Percentiles rank a stretch among this genome's conserved stretches.
Conservation (phyloP, 345 rosid genomes). For the Camelina sativa region DNA sequence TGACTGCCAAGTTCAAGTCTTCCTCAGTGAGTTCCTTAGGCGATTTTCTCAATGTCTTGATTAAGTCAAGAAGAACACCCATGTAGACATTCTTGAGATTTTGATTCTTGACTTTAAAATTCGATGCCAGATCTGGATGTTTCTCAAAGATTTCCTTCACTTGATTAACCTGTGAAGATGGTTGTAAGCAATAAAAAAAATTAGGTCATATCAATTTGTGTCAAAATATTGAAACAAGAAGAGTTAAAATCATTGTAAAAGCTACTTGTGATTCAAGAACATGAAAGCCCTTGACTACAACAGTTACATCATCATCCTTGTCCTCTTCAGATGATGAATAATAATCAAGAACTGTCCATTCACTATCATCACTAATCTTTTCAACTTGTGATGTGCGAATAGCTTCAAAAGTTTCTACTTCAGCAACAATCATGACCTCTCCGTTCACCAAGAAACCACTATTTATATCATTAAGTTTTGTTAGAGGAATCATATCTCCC, state of each 20-base stretch:
- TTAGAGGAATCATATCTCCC: conserved; percentile 8
- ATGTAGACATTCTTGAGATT: conserved; percentile 11
- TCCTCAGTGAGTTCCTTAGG: conserved; percentile 15
- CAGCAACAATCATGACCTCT: conserved; percentile 62
- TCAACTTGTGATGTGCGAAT: not conserved
- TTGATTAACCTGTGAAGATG: not conserved
- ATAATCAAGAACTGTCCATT: conserved; percentile 4
- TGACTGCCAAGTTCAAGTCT: not conserved
- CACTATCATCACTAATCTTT: not conserved
- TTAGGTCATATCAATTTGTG: not conserved
- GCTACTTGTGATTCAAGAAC: conserved; percentile 8
- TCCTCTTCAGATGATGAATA: conserved; percentile 5
- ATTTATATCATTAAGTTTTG: not conserved
- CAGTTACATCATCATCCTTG: not conserved
- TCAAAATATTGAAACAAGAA: not conserved
- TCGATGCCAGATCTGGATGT: conserved; percentile 21
- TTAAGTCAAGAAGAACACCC: not conserved
- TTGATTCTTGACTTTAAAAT: not conserved
- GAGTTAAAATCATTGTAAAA: not conserved
- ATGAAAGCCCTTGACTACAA: conserved; percentile 16
- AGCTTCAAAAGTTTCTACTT: conserved; percentile 43
- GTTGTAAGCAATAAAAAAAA: not conserved
- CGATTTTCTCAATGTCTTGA: conserved; percentile 7
- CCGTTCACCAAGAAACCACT: conserved; percentile 54
- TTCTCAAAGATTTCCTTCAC: conserved; percentile 17